Conservation (phyloP, 2,329 filamentous ascomycete species). For the Hirsutella minnesotensis region DNA sequence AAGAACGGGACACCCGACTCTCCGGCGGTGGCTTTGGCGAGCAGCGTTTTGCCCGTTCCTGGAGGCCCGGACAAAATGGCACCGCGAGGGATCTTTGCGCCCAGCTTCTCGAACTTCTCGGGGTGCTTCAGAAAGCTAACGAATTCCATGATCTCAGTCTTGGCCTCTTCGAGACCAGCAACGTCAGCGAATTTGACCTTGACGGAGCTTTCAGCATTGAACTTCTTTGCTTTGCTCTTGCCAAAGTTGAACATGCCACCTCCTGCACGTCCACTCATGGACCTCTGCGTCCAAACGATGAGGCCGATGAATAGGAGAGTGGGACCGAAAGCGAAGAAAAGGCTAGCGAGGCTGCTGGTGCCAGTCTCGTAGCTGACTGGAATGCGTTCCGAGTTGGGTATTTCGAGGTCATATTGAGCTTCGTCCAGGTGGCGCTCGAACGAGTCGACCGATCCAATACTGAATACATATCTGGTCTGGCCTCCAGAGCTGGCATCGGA, state of each 20-base stretch:
- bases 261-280: conserved; percentile 54
- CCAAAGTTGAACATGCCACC: conserved; percentile 88
- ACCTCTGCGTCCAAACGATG: conserved; percentile 66
- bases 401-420: conserved; percentile 76
- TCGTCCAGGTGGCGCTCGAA: conserved; percentile 85
- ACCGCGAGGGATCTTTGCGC: conserved; percentile 94
- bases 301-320: conserved; percentile 77
- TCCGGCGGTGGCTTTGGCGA: conserved; percentile 94
- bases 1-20: conserved; percentile 97
- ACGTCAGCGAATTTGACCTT: conserved; percentile 97
- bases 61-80: conserved; percentile 96
- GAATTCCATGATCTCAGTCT: conserved; percentile 98
- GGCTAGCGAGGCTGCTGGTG: conserved; percentile 59
- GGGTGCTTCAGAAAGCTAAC: conserved; percentile 94
- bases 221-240: conserved; percentile 90
- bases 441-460: conserved; percentile 84
- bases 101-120: conserved; percentile 81
- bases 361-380: conserved; percentile 80
- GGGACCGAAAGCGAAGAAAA: conserved; percentile 71
- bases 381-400: conserved; percentile 79
- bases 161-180: conserved; percentile 95
- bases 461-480: conserved; percentile 65
- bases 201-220: conserved; percentile 93
- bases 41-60: conserved; percentile 93
- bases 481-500: conserved; percentile 15